Evolutionary conservation across 2,329 filamentous ascomycete species (phyloP), one percentile per base, ranked within the genome.

Genomic region (Bertia moriformis): DNA sequence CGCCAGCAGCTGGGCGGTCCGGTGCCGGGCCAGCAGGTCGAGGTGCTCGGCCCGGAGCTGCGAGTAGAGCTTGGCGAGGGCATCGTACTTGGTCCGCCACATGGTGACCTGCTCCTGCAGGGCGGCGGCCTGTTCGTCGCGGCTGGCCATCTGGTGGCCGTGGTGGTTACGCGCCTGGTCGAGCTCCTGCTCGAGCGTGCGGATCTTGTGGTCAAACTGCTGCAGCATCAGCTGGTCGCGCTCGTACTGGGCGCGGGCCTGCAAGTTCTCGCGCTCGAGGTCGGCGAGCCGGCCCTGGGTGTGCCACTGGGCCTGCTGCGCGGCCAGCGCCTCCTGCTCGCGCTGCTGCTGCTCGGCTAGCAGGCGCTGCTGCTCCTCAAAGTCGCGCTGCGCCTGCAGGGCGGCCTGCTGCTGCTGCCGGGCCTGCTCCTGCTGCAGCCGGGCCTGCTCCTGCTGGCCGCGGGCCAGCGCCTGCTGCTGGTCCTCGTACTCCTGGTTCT

Each of bases 41-140:
- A 98, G 68, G 62, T 98, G 91, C 59, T 98, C 91, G 47, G 89
- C 83, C 39, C 91, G 82, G 44, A 98, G 67, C 60, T 98, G 91
- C 5, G 89, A 95, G 62, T 98, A 98, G 13, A 98, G 71, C 63
- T 96, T 98, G 18, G 91, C 91, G 38, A 98, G 66, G 1, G 89
- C 84, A 58, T 98, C 91, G 53, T 98, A 98, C 60, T 98, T 98
- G 39, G 83, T 82, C 42, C 91, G 74, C 91, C 91, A 98, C 0
- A 88, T 95, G 59, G 94, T 94, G 46, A 96, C 83, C 61, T 96
- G 91, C 61, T 96, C 91, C 53, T 96, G 91, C 14, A 98, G 66
- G 2, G 91, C 80, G 18, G 80, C 71, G 49, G 98, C 88, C 59
- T 96, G 89, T 49, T 96, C 91, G 51, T 98, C 91, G 55, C 88